These are phyloP conservation scores for Cunninghamia lanceolata DNA, from an alignment of 75 land plant genomes.

Conservation along the genomic window DNA sequence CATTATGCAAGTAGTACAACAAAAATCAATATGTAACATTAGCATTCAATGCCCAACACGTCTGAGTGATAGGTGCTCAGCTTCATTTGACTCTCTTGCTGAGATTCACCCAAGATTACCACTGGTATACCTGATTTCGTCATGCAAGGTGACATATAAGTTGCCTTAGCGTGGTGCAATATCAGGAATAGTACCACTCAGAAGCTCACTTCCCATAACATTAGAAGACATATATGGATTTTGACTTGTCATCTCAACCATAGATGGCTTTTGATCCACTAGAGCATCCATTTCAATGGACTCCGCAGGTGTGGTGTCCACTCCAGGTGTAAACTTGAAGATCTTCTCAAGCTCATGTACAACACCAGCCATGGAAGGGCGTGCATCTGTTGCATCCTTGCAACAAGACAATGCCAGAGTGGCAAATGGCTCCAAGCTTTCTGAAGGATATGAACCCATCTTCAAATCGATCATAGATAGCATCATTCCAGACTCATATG, in stretches of 20 bases:
- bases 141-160: constrained; percentile 5
- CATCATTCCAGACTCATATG: constrained; percentile 52
- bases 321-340: constrained; percentile 27
- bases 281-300: not conserved
- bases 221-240: constrained; percentile 21
- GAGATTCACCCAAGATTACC: constrained; percentile 6
- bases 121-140: constrained; percentile 6
- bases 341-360: constrained; percentile 64
- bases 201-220: constrained; percentile 31
- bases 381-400: constrained; percentile 41
- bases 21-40: not conserved
- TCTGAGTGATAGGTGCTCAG: not conserved
- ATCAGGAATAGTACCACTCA: constrained; percentile 44
- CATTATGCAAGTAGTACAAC: not conserved
- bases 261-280: not conserved
- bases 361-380: constrained; percentile 75
- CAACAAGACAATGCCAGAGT: constrained; percentile 67
- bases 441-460: constrained; percentile 61
- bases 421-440: constrained; percentile 56
- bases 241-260: not conserved
- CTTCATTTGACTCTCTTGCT: not conserved
- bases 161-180: constrained; percentile 38
- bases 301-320: constrained; percentile 2
- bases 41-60: not conserved
- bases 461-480: constrained; percentile 55